Percentiles rank a stretch among this genome's conserved stretches.
phyloP scores from a whole-genome alignment of 208 protist genomes.

The Acanthamoeba quina region DNA sequence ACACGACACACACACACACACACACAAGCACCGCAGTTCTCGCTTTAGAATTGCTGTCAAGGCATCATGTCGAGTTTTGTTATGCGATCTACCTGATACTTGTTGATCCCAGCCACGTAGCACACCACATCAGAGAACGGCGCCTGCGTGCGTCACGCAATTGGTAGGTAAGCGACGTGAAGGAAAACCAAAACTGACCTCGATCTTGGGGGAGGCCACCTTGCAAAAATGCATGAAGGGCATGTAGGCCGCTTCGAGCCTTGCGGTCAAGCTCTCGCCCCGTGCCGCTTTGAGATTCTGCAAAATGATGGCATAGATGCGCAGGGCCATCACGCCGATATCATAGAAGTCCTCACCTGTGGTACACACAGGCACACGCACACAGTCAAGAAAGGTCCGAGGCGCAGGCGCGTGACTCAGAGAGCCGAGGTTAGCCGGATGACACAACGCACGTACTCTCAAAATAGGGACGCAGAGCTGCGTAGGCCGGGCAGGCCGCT shows the following conservation, averaged over 20 bases:
- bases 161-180: not conserved
- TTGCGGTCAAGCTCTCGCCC: not conserved
- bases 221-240: conserved; percentile 31
- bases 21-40: not conserved
- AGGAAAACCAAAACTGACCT: no score
- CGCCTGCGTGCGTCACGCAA: not conserved
- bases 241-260: conserved; percentile 18
- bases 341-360: conserved; percentile 37
- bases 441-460: not conserved
- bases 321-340: not conserved
- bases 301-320: conserved; percentile 40
- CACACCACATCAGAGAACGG: conserved; percentile 4
- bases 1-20: no score
- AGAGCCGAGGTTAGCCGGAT: not conserved
- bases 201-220: not conserved
- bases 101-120: not conserved
- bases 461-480: not conserved
- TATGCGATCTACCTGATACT: not conserved
- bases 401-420: not conserved
- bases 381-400: not conserved
- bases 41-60: not conserved
- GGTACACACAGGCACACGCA: not conserved
- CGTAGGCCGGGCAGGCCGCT: not conserved
- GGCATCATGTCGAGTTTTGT: not conserved
- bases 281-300: not conserved